Base-by-base conservation (phyloP, 495 filamentous ascomycete genomes). In the Talaromyces proteolyticus region DNA sequence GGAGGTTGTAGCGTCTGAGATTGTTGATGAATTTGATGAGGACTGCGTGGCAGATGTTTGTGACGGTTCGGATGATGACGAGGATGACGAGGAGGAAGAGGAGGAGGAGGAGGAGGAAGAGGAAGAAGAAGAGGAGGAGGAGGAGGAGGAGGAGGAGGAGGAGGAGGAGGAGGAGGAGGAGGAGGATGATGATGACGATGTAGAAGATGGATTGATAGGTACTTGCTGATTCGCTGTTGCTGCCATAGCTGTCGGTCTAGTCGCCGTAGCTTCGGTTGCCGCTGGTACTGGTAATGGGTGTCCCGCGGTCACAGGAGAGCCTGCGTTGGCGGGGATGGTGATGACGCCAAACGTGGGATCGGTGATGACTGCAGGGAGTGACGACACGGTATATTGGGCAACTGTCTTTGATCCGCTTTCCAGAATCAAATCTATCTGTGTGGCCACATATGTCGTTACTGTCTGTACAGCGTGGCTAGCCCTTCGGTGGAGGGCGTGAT, bases 11-110 rank as follows among this genome's bases (percentile, higher is more conserved):
- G 11, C 16, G 14, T 46, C 18, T 4, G 46, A 29, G 10, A 10
- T 7, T 8, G 10, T 51, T 44, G 19, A 49, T 54, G 36, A 10
- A 34, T 4, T 14, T 2, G 29, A 42, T 16, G 20, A 7, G 20
- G 17, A 10, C 11, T 42, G 17, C 11, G 45, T 55, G 36, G 50
- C 41, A 4, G 56, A 52, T 10, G 57, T 55, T 7, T 45, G 49
- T 16, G 60, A 56, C 38, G 53, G 52, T 43, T 54, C 49, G 55
- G 57, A 53, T 41, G 42, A 51, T 46, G 53, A 57, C 4, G 47
- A 57, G 44, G 55, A 55, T 3, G 52, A 59, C 43, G 49, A 24
- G 7, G 44, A 44, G 37, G 44, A 22, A 14, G n/a, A n/a, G n/a
- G n/a, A n/a, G n/a, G n/a, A n/a, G n/a, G n/a, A n/a, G n/a, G n/a